Conservation (phyloP, 345 rosid genomes). For the Salix arbutifolia region DNA sequence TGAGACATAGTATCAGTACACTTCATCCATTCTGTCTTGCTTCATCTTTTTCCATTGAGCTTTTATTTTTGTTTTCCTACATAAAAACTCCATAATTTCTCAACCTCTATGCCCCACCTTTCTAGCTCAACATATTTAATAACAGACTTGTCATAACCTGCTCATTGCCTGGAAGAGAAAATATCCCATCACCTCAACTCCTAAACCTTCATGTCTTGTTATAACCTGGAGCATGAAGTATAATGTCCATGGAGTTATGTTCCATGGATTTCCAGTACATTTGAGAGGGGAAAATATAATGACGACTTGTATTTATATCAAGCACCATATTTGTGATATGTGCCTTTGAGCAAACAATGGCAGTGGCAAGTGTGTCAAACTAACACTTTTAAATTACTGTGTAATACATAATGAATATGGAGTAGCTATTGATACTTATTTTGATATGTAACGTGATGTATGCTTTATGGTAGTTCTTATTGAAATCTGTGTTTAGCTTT, state of each 20-base stretch:
- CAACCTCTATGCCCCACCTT: background rate
- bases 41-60: background rate
- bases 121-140: background rate
- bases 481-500: background rate
- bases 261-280: background rate
- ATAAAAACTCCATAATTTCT: background rate
- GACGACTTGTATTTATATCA: background rate
- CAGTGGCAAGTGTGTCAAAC: background rate
- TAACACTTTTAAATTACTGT: background rate
- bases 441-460: background rate
- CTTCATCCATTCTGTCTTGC: background rate
- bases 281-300: background rate
- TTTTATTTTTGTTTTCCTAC: background rate
- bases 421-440: background rate
- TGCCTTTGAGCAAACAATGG: background rate
- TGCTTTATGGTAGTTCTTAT: background rate
- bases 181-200: background rate
- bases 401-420: background rate
- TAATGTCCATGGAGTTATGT: background rate
- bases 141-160: background rate
- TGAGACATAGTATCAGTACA: background rate
- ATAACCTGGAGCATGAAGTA: background rate
- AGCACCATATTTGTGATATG: background rate
- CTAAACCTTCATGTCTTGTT: background rate
- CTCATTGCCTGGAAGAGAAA: background rate